Evolutionary conservation across 345 rosid genomes (phyloP).

Genomic region (Populus alba): DNA sequence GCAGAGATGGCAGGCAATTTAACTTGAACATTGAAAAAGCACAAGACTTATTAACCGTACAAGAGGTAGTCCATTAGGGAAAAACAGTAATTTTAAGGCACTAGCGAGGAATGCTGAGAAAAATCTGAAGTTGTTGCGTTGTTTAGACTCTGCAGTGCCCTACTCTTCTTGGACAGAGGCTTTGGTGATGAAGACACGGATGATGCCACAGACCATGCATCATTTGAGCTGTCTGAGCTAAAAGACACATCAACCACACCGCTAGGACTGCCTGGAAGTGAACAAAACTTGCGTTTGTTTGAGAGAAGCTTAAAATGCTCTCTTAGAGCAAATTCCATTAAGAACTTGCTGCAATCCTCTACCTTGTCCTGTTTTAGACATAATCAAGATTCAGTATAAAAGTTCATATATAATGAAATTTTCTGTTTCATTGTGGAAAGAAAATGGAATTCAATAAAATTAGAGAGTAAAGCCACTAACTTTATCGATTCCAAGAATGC

Average conservation of each 20-base stretch:
- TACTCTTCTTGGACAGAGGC: slow-evolving; percentile 48
- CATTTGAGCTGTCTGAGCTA: slow-evolving; percentile 53
- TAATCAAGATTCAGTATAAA: not conserved
- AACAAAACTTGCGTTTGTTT: slow-evolving; percentile 62
- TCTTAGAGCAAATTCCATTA: slow-evolving; percentile 36
- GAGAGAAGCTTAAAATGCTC: slow-evolving; percentile 15
- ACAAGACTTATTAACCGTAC: slow-evolving; percentile 18
- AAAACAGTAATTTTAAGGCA: not conserved
- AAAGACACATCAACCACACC: slow-evolving; percentile 64
- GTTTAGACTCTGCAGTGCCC: slow-evolving; percentile 23
- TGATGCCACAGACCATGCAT: slow-evolving; percentile 45
- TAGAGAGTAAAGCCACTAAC: slow-evolving; percentile 27
- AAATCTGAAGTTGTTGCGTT: slow-evolving; percentile 23
- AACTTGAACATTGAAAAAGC: slow-evolving; percentile 26
- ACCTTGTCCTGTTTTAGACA: slow-evolving; percentile 52
- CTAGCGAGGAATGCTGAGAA: slow-evolving; percentile 38
- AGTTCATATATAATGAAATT: not conserved
- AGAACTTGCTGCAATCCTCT: slow-evolving; percentile 45
- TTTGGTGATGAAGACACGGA: slow-evolving; percentile 62
- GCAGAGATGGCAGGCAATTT: slow-evolving; percentile 65
- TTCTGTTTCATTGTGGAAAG: slow-evolving; percentile 5
- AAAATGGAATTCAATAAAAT: not conserved
- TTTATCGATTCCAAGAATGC: slow-evolving; percentile 55
- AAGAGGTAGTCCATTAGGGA: slow-evolving; percentile 17
- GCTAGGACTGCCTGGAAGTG: slow-evolving; percentile 58